Conservation (phyloP, 495 filamentous ascomycete species). For the Aspergillus carlsbadensis region DNA sequence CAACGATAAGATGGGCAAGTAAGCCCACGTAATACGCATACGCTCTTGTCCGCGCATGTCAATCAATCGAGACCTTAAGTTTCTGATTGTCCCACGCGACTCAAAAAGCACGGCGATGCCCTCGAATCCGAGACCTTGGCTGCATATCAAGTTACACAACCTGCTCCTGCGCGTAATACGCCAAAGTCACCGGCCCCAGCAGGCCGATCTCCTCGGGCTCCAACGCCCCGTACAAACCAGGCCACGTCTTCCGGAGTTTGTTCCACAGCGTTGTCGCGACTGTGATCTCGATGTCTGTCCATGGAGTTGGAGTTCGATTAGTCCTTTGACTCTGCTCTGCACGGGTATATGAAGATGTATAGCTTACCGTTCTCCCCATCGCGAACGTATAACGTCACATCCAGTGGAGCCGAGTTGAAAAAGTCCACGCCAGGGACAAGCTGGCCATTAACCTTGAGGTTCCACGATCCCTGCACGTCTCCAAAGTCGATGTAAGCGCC, state of each 20-base stretch:
- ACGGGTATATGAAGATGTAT: no score
- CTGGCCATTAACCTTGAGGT: not conserved
- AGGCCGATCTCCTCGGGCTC: constrained; percentile 9
- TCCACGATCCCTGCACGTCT: not conserved
- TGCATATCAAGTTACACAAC: not conserved
- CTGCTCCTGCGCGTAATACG: constrained; percentile 11
- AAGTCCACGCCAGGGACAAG: not conserved
- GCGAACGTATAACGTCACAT: not conserved
- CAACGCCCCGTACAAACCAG: constrained; percentile 5
- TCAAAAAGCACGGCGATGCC: not conserved
- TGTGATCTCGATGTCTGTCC: constrained; percentile 8
- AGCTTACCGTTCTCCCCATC: not conserved
- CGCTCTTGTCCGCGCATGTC: no score
- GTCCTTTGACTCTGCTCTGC: not conserved
- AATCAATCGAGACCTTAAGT: no score
- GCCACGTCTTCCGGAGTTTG: constrained; percentile 12
- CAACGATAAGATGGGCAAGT: no score
- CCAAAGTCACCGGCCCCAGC: constrained; percentile 7
- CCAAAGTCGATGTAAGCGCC: not conserved
- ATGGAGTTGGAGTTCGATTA: not conserved
- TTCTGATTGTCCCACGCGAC: no score
- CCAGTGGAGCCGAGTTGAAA: not conserved
- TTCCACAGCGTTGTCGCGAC: constrained; percentile 14
- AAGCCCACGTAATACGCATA: no score
- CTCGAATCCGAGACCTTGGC: not conserved